Base-by-base conservation (phyloP, 805 yeast genomes). In the Metahyphopichia silvanorum region DNA sequence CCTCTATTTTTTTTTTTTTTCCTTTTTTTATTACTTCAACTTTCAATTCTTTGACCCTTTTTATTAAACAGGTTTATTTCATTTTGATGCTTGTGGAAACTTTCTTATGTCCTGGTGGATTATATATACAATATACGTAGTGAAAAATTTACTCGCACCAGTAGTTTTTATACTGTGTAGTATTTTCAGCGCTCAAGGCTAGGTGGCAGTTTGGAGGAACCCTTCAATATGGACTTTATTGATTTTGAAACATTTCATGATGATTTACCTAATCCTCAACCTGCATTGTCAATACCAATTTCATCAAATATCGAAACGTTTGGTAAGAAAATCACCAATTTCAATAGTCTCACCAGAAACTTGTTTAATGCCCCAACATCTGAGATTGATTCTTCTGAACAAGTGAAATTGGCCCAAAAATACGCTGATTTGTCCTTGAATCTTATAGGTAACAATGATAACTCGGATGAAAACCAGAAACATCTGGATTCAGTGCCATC, bases 391-490 rank as follows among this genome's bases (percentile, higher is more conserved):
- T 37, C 32, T 11, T 28, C 29, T 13, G 41, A 25, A 33, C 38
- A 42, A 31, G 30, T 39, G 22, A 41, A 37, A 26, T 25, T 53
- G 18, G 75, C 79, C 2, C 66, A 65, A 32, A 68, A 66, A 35
- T 76, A 76, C 43, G 82, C 81, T 1, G 43, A 58, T 28, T 38
- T 65, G 21, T 70, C 82, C 0, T 43, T 76, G 25, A 57, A 57
- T 14, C 46, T 75, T 38, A 47, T 63, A 33, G 21, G 21, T 12
- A 14, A 21, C 25, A 3, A 27, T 38, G 7, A 27, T 30, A 3
- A 19, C 35, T 4, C 33, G 27, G 34, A 33, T 26, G 12, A 18
- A 16, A 10, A 33, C 24, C 19, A 35, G 30, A 21, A 43, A 27
- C 22, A 44, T 44, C n/a, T n/a, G n/a, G 16, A 26, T 18, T 20